These are phyloP conservation scores for Cubamyces sp. DNA, from an alignment of 768 basidiomycete genomes.

Conservation along the genomic window DNA sequence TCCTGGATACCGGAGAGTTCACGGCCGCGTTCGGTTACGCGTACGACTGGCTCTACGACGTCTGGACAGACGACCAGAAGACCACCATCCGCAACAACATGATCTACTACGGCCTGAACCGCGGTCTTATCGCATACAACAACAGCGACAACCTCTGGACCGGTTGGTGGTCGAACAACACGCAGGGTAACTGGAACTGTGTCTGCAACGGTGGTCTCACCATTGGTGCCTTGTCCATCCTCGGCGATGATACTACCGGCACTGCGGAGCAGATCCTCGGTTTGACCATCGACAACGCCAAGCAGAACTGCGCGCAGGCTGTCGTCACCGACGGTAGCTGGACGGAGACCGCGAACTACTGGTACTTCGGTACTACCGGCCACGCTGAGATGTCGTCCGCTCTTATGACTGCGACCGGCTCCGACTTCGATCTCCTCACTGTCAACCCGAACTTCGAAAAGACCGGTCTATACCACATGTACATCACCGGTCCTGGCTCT, in stretches of 20 bases:
- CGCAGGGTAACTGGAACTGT: conserved; percentile 97
- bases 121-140: conserved; percentile 46
- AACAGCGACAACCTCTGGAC: conserved; percentile 32
- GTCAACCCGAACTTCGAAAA: conserved; percentile 70
- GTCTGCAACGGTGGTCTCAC: conserved; percentile 92
- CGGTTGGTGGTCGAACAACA: conserved; percentile 81
- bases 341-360: conserved; percentile 93
- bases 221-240: conserved; percentile 87
- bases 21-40: conserved; percentile 88
- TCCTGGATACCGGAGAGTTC: conserved; percentile 92
- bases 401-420: conserved; percentile 85
- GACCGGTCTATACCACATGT: conserved; percentile 91
- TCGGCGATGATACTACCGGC: conserved; percentile 81
- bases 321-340: conserved; percentile 81
- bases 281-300: conserved; percentile 73
- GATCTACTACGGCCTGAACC: conserved; percentile 75
- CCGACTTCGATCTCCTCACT: conserved; percentile 71
- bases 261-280: conserved; percentile 67
- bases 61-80: conserved; percentile 77
- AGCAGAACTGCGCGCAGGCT: conserved; percentile 71
- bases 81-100: conserved; percentile 68
- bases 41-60: conserved; percentile 95
- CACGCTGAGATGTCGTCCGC: conserved; percentile 88
- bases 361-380: conserved; percentile 93
- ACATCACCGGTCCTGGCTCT: conserved; percentile 80